A percentile compares a stretch with the other conserved stretches of the same genome.
These are phyloP conservation scores for Pterocarpus santalinus DNA, from an alignment of 306 rosid species.

Conservation along the genomic window DNA sequence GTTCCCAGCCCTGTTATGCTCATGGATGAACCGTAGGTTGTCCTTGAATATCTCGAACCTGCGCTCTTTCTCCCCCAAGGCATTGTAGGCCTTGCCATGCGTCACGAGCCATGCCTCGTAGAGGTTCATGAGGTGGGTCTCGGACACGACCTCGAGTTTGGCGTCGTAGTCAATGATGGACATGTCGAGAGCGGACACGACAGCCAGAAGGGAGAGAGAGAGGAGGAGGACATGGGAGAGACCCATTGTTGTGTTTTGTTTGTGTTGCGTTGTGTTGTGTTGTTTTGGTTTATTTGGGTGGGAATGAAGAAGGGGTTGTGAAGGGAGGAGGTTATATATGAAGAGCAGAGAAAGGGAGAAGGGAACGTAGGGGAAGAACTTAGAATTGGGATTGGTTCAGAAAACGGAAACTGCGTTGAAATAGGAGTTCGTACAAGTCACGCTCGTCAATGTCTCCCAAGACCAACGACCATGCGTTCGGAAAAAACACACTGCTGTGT, in stretches of 20 bases:
- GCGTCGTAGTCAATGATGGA: constrained; percentile 80
- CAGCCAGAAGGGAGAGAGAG: neutral
- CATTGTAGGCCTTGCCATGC: constrained; percentile 75
- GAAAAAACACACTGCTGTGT: neutral
- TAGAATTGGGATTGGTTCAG: constrained; percentile 8
- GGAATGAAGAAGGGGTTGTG: constrained; percentile 15
- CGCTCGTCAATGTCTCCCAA: neutral
- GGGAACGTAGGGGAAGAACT: neutral
- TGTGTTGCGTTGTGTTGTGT: neutral
- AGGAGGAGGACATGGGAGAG: constrained; percentile 6
- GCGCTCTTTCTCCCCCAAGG: constrained; percentile 70
- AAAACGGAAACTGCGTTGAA: constrained; percentile 10
- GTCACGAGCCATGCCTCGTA: constrained; percentile 80
- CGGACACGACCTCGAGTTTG: constrained; percentile 42
- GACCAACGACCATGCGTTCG: neutral
- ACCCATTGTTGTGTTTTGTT: neutral
- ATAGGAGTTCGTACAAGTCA: constrained; percentile 18
- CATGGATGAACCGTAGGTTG: constrained; percentile 64
- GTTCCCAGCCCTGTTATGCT: constrained; percentile 53
- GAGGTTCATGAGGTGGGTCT: constrained; percentile 45
- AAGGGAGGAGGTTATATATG: neutral
- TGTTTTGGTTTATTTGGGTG: no score
- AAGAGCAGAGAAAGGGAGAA: no score
- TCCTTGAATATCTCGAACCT: constrained; percentile 81
- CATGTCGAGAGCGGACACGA: constrained; percentile 63